Base-by-base conservation (phyloP, 768 basidiomycete species). In the Boletus subcaerulescens region DNA sequence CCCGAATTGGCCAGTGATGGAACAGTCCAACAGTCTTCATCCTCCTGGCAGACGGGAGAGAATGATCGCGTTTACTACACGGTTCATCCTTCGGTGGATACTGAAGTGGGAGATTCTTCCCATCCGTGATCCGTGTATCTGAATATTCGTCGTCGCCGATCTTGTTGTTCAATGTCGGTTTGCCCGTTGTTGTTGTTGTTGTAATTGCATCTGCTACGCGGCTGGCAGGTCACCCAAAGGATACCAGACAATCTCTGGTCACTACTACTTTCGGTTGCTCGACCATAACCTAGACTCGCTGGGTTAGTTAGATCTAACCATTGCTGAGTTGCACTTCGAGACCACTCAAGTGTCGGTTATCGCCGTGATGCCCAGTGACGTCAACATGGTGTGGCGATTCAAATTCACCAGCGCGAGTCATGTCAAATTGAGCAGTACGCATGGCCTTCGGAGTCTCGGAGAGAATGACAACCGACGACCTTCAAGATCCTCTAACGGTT, bases 51-150 rank as follows among this genome's bases (percentile, higher is more conserved):
- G 55, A 78, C 78, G 11, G 82, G 78, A 11, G 81, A 81, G 40
- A 81, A 85, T 59, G 74, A 84, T 14, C 85, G 87, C n/a, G 80
- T 93, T 45, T 87, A 85, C 69, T 95, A 94, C 66, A 86, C 94
- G 84, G 91, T 96, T 4, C 93, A 94, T 75, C 91, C 91, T 1
- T 82, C 85, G 2, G 91, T 93, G 35, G 91, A 93, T 63, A 81
- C 83, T 10, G 89, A 93, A 55, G 2, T 29, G 0, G 71, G 61
- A 6, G 72, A 73, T 18, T 76, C 75, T 9, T 77, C 76, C 22
- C 59, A 66, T 50, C 63, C 61, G 7, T 65, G 48, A 68, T 38
- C n/a, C 32, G n/a, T 29, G 12, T 32, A 17, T n/a, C 24, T 24
- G 24, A 12, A 46, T 42, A 9, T 41, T 35, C 9, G 54, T 32